Evolutionary conservation across 2,329 filamentous ascomycete species (phyloP).

Genomic region (Penicillium sp.): DNA sequence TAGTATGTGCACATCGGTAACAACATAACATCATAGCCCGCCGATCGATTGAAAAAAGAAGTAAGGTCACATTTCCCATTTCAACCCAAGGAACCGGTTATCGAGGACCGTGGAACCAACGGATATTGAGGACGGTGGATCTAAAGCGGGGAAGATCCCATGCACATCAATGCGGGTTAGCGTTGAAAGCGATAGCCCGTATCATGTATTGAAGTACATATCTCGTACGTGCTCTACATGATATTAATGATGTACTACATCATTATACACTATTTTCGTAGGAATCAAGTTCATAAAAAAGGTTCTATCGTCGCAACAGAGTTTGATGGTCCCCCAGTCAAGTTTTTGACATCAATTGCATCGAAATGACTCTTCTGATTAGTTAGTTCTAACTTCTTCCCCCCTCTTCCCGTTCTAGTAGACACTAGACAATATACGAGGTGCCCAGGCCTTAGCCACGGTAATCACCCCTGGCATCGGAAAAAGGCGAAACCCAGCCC

Average conservation of each 20-base stretch:
- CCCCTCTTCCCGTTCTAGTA: neutral
- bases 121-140: neutral
- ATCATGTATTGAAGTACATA: too few relatives aligned
- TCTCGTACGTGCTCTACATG: neutral
- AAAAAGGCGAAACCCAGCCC: neutral
- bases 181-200: neutral
- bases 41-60: neutral
- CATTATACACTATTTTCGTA: neutral
- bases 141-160: slow-evolving; percentile 1
- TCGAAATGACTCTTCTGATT: neutral
- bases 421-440: neutral
- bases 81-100: slow-evolving; percentile 1
- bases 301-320: too few relatives aligned
- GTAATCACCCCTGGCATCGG: neutral
- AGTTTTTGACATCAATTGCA: neutral
- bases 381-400: too few relatives aligned
- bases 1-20: too few relatives aligned
- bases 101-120: neutral
- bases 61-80: slow-evolving; percentile 1
- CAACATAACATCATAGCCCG: neutral
- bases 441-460: slow-evolving; percentile 4
- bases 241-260: too few relatives aligned
- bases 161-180: slow-evolving; percentile 6
- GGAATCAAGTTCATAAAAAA: neutral
- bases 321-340: neutral